phyloP scores from a whole-genome alignment of 2,329 filamentous ascomycete genomes.

The Clonostachys rhizophaga region DNA sequence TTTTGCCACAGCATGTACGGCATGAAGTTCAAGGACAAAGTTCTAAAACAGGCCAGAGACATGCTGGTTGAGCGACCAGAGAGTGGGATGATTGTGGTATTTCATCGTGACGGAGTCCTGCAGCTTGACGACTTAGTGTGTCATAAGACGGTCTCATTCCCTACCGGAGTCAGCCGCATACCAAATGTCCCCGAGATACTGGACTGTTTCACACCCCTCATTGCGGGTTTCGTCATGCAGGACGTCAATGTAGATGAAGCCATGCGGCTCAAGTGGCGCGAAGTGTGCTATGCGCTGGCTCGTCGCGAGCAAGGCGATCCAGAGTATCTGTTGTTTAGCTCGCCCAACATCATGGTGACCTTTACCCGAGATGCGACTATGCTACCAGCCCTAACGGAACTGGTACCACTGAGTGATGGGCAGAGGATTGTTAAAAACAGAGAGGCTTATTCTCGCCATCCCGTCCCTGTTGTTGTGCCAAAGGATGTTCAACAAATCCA shows the following conservation, averaged over 20 bases:
- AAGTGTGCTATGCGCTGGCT: constrained; percentile 43
- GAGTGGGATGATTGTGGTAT: constrained; percentile 43
- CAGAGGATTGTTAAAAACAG: constrained; percentile 40
- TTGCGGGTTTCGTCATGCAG: constrained; percentile 37
- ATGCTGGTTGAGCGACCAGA: constrained; percentile 35
- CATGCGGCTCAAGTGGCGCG: constrained; percentile 37
- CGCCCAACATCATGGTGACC: constrained; percentile 42
- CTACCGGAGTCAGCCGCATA: constrained; percentile 35
- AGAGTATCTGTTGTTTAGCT: constrained; percentile 37
- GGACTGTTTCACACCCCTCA: constrained; percentile 46
- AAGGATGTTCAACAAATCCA: constrained; percentile 43
- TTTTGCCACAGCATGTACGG: constrained; percentile 64
- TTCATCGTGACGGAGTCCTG: constrained; percentile 45
- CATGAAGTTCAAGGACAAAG: constrained; percentile 40
- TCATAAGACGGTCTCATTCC: constrained; percentile 39
- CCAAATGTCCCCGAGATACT: constrained; percentile 36
- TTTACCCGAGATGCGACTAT: constrained; percentile 41
- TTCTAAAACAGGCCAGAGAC: constrained; percentile 38
- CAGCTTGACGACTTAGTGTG: constrained; percentile 41
- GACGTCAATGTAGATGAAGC: constrained; percentile 19
- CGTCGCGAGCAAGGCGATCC: constrained; percentile 25
- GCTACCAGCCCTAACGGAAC: constrained; percentile 32
- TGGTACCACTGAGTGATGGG: constrained; percentile 27
- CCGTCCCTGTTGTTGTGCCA: constrained; percentile 40
- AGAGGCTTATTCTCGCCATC: constrained; percentile 37